phyloP scores from a whole-genome alignment of 2,329 filamentous ascomycete species.

The Arthrobotrys megalospora region DNA sequence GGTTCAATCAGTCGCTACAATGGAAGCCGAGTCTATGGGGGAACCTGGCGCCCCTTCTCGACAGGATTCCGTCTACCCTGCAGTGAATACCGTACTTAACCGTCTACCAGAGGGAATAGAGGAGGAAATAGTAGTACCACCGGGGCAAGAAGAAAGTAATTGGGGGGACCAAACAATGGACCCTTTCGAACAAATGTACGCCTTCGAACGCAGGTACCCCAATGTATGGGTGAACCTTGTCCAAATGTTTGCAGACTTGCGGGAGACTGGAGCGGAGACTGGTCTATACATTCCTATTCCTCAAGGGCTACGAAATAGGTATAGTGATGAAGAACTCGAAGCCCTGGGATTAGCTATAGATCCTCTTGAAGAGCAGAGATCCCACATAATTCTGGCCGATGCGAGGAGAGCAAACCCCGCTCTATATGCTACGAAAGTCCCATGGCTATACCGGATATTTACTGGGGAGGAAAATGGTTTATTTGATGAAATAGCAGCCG shows the following conservation, averaged over 20 bases:
- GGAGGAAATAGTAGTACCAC: background rate
- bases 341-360: conserved; percentile 24
- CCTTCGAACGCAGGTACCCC: conserved; percentile 17
- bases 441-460: conserved; percentile 19
- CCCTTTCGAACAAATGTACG: conserved; percentile 23
- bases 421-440: background rate
- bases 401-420: background rate
- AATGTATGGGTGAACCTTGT: conserved; percentile 1
- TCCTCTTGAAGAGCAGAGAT: background rate
- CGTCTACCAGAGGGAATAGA: background rate
- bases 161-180: background rate
- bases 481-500: too few species aligned
- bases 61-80: background rate
- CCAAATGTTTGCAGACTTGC: background rate
- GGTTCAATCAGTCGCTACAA: background rate
- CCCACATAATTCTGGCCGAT: background rate
- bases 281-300: conserved; percentile 36
- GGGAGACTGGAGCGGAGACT: background rate
- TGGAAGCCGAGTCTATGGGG: background rate
- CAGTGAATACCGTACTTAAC: background rate
- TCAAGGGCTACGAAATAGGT: conserved; percentile 15
- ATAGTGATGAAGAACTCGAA: conserved; percentile 22
- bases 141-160: background rate
- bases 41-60: background rate
- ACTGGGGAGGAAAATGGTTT: conserved; percentile 5